Percentiles rank a stretch among this genome's conserved stretches.
Evolutionary conservation across 2,329 filamentous ascomycete genomes (phyloP).

Genomic region (Xylariaceae sp.): DNA sequence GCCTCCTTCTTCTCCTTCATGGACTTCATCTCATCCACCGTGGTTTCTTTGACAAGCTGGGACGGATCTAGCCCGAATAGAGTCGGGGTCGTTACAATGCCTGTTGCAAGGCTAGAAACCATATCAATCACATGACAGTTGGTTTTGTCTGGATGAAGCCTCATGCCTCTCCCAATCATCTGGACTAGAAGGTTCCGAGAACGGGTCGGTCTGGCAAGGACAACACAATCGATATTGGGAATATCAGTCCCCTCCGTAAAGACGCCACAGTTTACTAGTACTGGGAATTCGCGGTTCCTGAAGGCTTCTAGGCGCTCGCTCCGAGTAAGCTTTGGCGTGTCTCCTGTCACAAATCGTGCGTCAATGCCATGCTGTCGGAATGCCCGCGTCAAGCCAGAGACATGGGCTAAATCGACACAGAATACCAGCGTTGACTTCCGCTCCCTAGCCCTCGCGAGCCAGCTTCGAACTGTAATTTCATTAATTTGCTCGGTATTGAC

Average conservation of each 20-base stretch:
- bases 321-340: constrained; percentile 67
- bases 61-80: constrained; percentile 87
- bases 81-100: constrained; percentile 86
- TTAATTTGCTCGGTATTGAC: constrained; percentile 83
- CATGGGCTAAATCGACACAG: constrained; percentile 86
- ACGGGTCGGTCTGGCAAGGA: constrained; percentile 82
- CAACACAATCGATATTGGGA: constrained; percentile 90
- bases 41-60: constrained; percentile 67
- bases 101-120: constrained; percentile 78
- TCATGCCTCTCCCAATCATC: constrained; percentile 95
- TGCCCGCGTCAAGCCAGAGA: constrained; percentile 65
- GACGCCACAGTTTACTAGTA: constrained; percentile 90
- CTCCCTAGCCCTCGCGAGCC: constrained; percentile 69
- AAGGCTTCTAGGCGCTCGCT: constrained; percentile 72
- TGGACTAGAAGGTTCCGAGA: constrained; percentile 93
- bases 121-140: constrained; percentile 96
- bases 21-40: constrained; percentile 56
- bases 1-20: constrained; percentile 47
- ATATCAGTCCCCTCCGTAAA: constrained; percentile 98
- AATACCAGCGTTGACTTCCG: constrained; percentile 88
- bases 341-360: constrained; percentile 80
- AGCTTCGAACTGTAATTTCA: constrained; percentile 78
- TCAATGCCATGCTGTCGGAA: constrained; percentile 79
- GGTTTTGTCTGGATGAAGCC: constrained; percentile 72
- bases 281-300: constrained; percentile 70